A percentile compares a stretch with the other conserved stretches of the same genome.
These are phyloP conservation scores for Penicillium silybi DNA, from an alignment of 495 filamentous ascomycete species.

Conservation along the genomic window DNA sequence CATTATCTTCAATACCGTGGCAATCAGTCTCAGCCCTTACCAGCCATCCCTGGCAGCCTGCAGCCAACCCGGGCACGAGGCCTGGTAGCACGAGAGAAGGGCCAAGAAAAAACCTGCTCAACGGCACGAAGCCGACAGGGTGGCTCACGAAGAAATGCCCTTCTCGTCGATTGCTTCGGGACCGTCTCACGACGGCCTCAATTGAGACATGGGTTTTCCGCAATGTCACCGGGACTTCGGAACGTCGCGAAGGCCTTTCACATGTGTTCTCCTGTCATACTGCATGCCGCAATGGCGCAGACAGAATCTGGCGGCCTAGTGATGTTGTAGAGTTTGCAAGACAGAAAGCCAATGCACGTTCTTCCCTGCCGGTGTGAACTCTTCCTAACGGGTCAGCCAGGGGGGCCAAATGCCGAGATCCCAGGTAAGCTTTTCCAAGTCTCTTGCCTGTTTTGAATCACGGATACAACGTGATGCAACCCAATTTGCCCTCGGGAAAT, in stretches of 20 bases:
- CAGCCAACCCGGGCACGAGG: constrained; percentile 16
- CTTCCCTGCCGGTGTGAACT: background rate
- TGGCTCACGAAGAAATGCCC: constrained; percentile 12
- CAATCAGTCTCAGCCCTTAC: constrained; percentile 8
- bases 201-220: constrained; percentile 1
- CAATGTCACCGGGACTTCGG: constrained; percentile 15
- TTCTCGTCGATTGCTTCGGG: constrained; percentile 16
- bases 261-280: constrained; percentile 21
- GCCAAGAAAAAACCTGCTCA: constrained; percentile 16
- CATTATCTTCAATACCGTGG: constrained; percentile 2
- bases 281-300: constrained; percentile 8
- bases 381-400: background rate
- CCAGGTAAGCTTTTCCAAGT: constrained; percentile 20
- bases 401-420: background rate
- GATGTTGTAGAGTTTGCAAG: constrained; percentile 4
- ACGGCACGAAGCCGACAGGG: constrained; percentile 17
- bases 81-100: constrained; percentile 13
- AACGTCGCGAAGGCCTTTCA: constrained; percentile 23
- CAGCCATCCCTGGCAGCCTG: constrained; percentile 10
- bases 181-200: constrained; percentile 9
- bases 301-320: constrained; percentile 14
- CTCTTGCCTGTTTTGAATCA: constrained; percentile 21
- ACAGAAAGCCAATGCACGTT: background rate
- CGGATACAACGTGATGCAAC: constrained; percentile 29
- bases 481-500: constrained; percentile 21